Conservation (phyloP, 305 asterid genomes). For the Fraxinus nigra region DNA sequence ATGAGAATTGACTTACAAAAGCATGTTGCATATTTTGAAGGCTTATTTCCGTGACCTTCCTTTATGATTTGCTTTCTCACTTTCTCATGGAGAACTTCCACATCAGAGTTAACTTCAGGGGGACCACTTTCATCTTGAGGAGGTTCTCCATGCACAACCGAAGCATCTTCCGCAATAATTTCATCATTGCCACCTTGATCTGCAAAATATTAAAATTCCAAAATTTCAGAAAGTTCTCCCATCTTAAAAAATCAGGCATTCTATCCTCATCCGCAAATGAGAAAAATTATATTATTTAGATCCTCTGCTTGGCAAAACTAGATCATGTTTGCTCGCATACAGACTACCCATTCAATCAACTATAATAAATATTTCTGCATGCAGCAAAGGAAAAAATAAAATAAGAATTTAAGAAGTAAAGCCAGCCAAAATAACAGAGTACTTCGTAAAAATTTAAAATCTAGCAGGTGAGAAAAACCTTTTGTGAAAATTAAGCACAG, state of each 20-base stretch:
- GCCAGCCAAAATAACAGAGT: background rate
- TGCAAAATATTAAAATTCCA: slow-evolving; percentile 30
- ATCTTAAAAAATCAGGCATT: background rate
- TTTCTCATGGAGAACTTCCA: slow-evolving; percentile 84
- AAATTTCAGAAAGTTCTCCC: slow-evolving; percentile 16
- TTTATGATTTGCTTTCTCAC: slow-evolving; percentile 82
- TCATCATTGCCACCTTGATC: slow-evolving; percentile 55
- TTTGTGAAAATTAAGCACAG: background rate
- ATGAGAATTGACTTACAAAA: slow-evolving; percentile 55
- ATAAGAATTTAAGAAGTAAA: background rate
- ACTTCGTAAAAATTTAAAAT: background rate
- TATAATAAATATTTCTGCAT: background rate
- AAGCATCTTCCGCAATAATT: slow-evolving; percentile 66
- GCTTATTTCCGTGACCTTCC: slow-evolving; percentile 93
- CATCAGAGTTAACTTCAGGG: slow-evolving; percentile 71
- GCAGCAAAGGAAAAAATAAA: background rate
- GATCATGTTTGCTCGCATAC: background rate
- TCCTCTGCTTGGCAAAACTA: background rate
- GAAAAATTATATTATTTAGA: background rate
- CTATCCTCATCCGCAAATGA: background rate
- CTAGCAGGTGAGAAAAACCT: background rate
- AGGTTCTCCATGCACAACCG: slow-evolving; percentile 71
- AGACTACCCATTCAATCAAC: background rate
- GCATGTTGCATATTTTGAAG: slow-evolving; percentile 95
- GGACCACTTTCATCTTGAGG: slow-evolving; percentile 65